phyloP scores from a whole-genome alignment of 257 asterid genomes.

The Fraxinus cuspidata region DNA sequence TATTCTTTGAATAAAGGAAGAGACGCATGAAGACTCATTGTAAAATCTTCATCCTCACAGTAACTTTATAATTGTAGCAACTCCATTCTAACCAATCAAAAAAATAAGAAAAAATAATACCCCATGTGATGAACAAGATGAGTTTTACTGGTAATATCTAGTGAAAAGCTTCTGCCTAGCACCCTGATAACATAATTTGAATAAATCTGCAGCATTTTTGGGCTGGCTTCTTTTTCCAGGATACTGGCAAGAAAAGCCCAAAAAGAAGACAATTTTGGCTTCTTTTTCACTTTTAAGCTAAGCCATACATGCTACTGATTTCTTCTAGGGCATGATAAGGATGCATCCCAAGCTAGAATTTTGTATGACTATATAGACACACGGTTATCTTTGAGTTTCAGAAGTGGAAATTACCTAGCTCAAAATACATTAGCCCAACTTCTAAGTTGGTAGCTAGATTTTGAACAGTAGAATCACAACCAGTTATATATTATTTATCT shows the following conservation, averaged over 20 bases:
- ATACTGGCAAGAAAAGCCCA: not conserved
- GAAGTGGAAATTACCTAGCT: not conserved
- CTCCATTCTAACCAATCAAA: not conserved
- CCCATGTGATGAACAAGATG: not conserved
- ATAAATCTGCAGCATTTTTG: not conserved
- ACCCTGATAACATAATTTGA: not conserved
- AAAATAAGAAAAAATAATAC: not conserved
- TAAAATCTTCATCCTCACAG: not conserved
- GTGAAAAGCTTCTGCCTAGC: not conserved
- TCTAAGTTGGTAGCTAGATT: not conserved
- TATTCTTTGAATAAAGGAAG: not conserved
- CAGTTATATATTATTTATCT: not conserved
- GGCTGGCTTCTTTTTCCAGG: not conserved
- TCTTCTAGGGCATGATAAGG: not conserved
- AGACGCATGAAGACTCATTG: not conserved
- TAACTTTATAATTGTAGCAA: not conserved
- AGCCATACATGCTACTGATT: not conserved
- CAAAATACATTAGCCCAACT: not conserved
- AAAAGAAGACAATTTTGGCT: not conserved
- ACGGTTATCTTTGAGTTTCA: not conserved
- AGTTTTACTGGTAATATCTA: not conserved
- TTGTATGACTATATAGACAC: not conserved
- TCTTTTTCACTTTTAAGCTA: conserved; percentile 6
- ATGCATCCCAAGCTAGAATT: not conserved
- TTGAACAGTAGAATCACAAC: not conserved